Evolutionary conservation across 176 grass and related monocot genomes (phyloP).

Genomic region (Tuctoria greenei): DNA sequence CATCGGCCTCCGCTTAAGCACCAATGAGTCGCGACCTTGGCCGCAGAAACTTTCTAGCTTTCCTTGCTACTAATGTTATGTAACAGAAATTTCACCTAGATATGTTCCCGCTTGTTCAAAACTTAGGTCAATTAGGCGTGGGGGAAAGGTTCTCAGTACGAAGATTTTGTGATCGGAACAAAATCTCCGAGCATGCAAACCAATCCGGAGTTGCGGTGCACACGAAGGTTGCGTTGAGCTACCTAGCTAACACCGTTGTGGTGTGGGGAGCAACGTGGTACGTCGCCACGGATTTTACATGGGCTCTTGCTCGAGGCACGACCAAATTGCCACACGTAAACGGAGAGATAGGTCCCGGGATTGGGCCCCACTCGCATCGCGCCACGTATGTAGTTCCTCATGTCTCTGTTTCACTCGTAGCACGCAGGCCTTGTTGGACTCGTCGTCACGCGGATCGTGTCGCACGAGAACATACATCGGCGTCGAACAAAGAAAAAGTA

Average conservation of each 20-base stretch:
- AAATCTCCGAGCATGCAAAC: slow-evolving; percentile 15
- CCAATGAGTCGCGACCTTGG: neutral
- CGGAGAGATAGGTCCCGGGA: neutral
- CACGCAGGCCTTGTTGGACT: neutral
- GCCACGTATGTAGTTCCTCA: neutral
- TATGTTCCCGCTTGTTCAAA: neutral
- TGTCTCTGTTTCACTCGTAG: neutral
- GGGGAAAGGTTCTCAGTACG: neutral
- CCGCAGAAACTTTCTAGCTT: neutral
- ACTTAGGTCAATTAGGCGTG: neutral
- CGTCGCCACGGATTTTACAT: neutral
- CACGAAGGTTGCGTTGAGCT: slow-evolving; percentile 14
- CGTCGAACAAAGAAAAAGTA: neutral
- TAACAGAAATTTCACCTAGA: too few species aligned
- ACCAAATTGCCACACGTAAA: neutral
- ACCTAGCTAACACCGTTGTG: neutral
- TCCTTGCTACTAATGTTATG: neutral
- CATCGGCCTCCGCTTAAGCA: neutral
- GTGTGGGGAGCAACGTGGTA: neutral
- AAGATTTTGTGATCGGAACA: neutral
- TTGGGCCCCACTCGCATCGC: neutral
- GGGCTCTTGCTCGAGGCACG: neutral
- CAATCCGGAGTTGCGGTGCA: neutral
- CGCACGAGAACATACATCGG: neutral
- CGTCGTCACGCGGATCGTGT: neutral